phyloP scores from a whole-genome alignment of 1,139 yeast species.

The Blastobotrys serpentis region DNA sequence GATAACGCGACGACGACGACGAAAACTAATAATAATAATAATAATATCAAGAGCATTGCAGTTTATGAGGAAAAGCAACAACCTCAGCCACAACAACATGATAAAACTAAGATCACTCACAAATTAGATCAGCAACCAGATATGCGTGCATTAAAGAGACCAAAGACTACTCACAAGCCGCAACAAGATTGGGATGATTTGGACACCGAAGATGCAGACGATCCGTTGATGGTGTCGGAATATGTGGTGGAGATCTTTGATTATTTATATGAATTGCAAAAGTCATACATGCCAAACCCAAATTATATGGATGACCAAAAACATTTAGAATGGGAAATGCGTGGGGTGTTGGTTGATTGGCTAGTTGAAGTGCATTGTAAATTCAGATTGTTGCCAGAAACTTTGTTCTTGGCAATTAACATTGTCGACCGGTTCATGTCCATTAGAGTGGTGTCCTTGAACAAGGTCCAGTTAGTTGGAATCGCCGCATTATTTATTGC shows the following conservation, averaged over 20 bases:
- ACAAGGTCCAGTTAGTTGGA: slow-evolving; percentile 84
- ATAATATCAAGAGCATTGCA: slow-evolving; percentile 1
- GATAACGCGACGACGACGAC: slow-evolving; percentile 3
- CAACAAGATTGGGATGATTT: slow-evolving; percentile 69
- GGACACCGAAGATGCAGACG: slow-evolving; percentile 87
- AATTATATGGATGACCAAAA: slow-evolving; percentile 73
- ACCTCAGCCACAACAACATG: neutral
- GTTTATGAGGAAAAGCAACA: neutral
- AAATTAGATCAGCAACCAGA: slow-evolving; percentile 11
- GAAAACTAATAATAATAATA: neutral
- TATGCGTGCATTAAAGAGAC: slow-evolving; percentile 15
- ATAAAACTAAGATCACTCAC: slow-evolving; percentile 9
- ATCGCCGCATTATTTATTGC: slow-evolving; percentile 90
- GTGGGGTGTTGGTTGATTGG: slow-evolving; percentile 93
- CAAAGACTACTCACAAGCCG: slow-evolving; percentile 10
- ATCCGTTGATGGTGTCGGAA: slow-evolving; percentile 94
- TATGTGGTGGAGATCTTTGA: slow-evolving; percentile 85
- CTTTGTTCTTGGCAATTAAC: slow-evolving; percentile 83
- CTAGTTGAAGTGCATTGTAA: slow-evolving; percentile 87
- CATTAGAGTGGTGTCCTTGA: slow-evolving; percentile 73
- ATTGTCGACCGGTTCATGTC: slow-evolving; percentile 90
- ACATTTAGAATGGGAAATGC: slow-evolving; percentile 62
- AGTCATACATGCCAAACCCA: slow-evolving; percentile 73
- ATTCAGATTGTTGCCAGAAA: slow-evolving; percentile 86
- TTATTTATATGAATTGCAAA: slow-evolving; percentile 72